Percentiles rank a stretch among this genome's conserved stretches.
These are phyloP conservation scores for Ophiocordyceps camponoti-leonardi DNA, from an alignment of 2,329 filamentous ascomycete species.

Conservation along the genomic window DNA sequence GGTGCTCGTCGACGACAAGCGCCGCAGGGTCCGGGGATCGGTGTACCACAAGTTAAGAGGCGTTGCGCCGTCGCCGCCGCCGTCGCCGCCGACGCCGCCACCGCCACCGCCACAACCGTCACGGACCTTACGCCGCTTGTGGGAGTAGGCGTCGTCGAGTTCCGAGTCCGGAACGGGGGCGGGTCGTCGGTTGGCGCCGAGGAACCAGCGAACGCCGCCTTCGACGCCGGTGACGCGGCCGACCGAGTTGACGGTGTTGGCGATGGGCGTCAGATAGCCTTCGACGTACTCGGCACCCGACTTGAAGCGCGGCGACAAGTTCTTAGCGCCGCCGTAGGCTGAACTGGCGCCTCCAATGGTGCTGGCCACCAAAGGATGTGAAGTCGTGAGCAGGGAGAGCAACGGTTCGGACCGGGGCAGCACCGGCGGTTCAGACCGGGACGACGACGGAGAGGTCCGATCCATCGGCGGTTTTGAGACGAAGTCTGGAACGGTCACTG, in stretches of 20 bases:
- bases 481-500: conserved; percentile 31
- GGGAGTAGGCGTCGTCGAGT: conserved; percentile 21
- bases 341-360: conserved; percentile 74
- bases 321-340: conserved; percentile 75
- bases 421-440: conserved; percentile 6
- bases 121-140: conserved; percentile 40
- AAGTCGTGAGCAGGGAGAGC: conserved; percentile 70
- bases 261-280: conserved; percentile 69
- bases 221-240: conserved; percentile 78
- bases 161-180: conserved; percentile 29
- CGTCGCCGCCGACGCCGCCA: neutral
- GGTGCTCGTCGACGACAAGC: conserved; percentile 47
- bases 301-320: conserved; percentile 76
- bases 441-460: neutral
- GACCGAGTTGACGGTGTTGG: conserved; percentile 71
- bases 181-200: conserved; percentile 41
- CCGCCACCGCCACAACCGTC: conserved; percentile 4
- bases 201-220: conserved; percentile 68
- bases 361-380: conserved; percentile 70
- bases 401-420: conserved; percentile 36
- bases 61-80: conserved; percentile 2
- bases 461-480: conserved; percentile 41
- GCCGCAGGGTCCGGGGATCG: conserved; percentile 23
- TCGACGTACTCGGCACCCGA: conserved; percentile 86
- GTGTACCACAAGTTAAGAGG: conserved; percentile 1